A percentile compares a stretch with the other conserved stretches of the same genome.
phyloP scores from a whole-genome alignment of 2,329 filamentous ascomycete genomes.

The Epichloe baconii region DNA sequence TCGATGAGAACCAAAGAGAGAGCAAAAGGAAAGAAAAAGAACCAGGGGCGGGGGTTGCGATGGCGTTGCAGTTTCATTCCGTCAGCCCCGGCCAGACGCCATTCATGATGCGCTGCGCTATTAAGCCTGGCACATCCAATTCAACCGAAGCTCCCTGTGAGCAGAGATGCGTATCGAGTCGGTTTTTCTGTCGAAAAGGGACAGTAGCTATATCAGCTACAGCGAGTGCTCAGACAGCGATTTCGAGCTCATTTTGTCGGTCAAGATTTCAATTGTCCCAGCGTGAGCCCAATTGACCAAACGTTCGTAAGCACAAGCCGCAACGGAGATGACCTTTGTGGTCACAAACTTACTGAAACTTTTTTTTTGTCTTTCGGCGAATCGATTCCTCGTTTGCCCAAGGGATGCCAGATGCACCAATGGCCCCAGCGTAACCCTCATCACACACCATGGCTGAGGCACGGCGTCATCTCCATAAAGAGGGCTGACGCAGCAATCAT shows the following conservation, averaged over 20 bases:
- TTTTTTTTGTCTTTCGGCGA: background rate
- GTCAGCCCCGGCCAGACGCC: conserved; percentile 5
- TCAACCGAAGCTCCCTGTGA: background rate
- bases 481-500: conserved; percentile 10
- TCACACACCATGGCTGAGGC: conserved; percentile 6
- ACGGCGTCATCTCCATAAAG: conserved; percentile 10
- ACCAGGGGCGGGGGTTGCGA: background rate
- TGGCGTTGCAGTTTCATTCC: conserved; percentile 7
- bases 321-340: background rate
- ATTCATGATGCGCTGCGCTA: conserved; percentile 1
- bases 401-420: background rate
- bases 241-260: background rate
- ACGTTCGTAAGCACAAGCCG: background rate
- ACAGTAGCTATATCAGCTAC: too few relatives aligned
- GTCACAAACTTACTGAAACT: background rate
- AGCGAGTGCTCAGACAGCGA: too few relatives aligned
- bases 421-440: conserved; percentile 1
- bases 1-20: conserved; percentile 6
- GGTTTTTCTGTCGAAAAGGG: too few relatives aligned
- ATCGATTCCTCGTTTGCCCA: background rate
- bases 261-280: background rate
- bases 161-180: background rate
- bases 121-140: background rate
- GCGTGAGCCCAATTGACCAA: background rate
- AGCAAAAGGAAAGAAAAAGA: conserved; percentile 4